Evolutionary conservation across 176 grass and related monocot genomes (phyloP).

Genomic region (Cenchrus purpureus): DNA sequence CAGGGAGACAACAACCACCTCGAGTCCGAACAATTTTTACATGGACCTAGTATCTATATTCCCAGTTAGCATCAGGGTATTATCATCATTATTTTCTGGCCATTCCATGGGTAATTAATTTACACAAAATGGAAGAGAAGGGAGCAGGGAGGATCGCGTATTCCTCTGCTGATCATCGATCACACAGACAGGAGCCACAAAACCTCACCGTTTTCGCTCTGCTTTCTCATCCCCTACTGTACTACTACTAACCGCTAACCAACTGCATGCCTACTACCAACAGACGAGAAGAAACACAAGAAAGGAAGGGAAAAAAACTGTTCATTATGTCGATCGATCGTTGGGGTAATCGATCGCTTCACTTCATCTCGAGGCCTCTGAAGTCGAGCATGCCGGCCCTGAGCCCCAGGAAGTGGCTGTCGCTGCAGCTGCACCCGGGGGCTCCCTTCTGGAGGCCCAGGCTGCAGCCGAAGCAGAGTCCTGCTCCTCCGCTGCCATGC

Average conservation of each 20-base stretch:
- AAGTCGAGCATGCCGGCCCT: slow-evolving; percentile 56
- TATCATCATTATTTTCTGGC: not conserved
- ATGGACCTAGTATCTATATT: too few relatives aligned
- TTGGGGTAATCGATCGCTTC: not conserved
- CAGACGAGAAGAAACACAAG: not conserved
- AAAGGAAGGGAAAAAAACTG: too few relatives aligned
- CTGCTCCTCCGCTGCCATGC: not conserved
- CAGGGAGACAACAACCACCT: too few relatives aligned
- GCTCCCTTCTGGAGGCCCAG: slow-evolving; percentile 45
- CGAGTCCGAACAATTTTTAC: too few relatives aligned
- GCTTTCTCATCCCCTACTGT: slow-evolving; percentile 27
- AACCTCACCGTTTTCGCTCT: slow-evolving; percentile 5
- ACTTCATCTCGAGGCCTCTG: slow-evolving; percentile 80
- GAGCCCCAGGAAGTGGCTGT: slow-evolving; percentile 55
- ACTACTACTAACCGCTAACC: not conserved
- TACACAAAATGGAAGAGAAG: slow-evolving; percentile 44
- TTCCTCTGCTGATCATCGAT: too few relatives aligned
- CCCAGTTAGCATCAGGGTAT: not conserved
- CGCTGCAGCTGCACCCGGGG: slow-evolving; percentile 55
- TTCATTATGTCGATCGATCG: not conserved
- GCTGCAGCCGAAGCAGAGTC: slow-evolving; percentile 64
- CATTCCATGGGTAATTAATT: not conserved
- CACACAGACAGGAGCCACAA: not conserved
- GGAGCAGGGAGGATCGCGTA: slow-evolving; percentile 12
- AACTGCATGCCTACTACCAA: not conserved